Conservation (phyloP, 2,329 filamentous ascomycete genomes). For the Blumeriella jaapii region DNA sequence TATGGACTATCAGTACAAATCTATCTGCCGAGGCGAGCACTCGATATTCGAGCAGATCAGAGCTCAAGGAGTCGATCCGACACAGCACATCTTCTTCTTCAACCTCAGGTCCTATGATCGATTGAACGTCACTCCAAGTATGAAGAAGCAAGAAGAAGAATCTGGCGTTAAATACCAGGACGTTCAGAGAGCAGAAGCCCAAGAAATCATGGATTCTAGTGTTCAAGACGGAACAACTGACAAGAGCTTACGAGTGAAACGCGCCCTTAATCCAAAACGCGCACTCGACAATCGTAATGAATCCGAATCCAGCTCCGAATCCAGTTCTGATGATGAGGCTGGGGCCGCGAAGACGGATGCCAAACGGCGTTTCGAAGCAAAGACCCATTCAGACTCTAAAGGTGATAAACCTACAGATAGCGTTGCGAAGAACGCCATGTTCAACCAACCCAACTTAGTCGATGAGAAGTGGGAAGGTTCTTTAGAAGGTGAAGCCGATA, state of each 20-base stretch:
- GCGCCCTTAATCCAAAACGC: too few species aligned
- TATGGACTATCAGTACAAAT: conserved; percentile 97
- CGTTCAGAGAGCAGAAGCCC: conserved; percentile 76
- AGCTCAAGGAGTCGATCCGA: conserved; percentile 64
- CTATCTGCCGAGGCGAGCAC: conserved; percentile 80
- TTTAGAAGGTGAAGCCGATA: conserved; percentile 64
- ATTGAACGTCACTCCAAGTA: conserved; percentile 66
- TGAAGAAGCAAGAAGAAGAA: conserved; percentile 65
- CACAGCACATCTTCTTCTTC: conserved; percentile 80
- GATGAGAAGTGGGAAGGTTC: conserved; percentile 69
- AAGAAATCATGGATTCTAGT: conserved; percentile 63
- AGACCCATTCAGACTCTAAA: conserved; percentile 23
- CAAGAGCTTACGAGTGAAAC: too few species aligned
- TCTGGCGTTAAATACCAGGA: conserved; percentile 78
- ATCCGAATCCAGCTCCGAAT: too few species aligned
- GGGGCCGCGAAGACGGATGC: conserved; percentile 34
- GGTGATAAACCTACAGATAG: conserved; percentile 28
- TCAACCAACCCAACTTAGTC: conserved; percentile 47
- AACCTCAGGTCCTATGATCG: conserved; percentile 90
- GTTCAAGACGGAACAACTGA: conserved; percentile 34
- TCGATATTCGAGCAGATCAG: conserved; percentile 77
- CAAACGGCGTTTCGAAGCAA: conserved; percentile 42
- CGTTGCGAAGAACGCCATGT: conserved; percentile 75
- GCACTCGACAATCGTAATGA: conserved; percentile 23
- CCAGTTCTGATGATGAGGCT: conserved; percentile 29